Evolutionary conservation across 176 grass and related monocot species (phyloP), one percentile per base, ranked within the genome.

Genomic region (Triticum turgidum): DNA sequence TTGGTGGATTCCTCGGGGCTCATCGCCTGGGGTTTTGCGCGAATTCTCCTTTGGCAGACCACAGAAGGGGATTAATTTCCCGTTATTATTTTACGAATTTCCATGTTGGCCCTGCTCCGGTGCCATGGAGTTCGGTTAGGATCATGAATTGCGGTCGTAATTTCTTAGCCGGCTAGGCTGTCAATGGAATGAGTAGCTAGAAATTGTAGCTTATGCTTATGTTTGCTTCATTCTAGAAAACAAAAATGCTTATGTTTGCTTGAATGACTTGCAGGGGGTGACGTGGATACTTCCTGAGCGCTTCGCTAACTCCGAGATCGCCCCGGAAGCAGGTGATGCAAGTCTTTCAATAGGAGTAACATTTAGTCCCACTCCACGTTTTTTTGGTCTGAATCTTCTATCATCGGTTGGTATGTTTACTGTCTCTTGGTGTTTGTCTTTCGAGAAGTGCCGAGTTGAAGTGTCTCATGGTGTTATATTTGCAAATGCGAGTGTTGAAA

Each of bases 211-310:
- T 76, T 85, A 18, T 56, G 25, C 65, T 84, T 37, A 85, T 82
- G 21, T 49, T 18, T 34, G 18, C 56, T 59, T 59, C 56, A 59
- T 21, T 59, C 6, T 21, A 59, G 56, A 9, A 54, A 54, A 59
- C 18, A 59, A 59, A 21, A 59, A 9, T 59, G 56, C 56, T 59
- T 59, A 59, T 59, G 2, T 1, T 61, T 76, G 33, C 39, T 65
- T 21, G 20, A 59, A 80, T 14, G 63, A 30, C 78, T 87, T 83
- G 64, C 80, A 96, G 97, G 94, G 92, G 20, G 80, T 99, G 15
- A 96, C 92, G 4, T 99, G 94, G 97, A 89, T 99, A 78, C 97
- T 99, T 10, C 94, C 97, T 0, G 97, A 99, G 80, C 94, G 97
- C 42, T 99, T 99, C 11, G 93, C 92, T 78, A 94, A 96, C 87